Base-by-base conservation (phyloP, 352 stramenopile species). In the Globisporangium polare region DNA sequence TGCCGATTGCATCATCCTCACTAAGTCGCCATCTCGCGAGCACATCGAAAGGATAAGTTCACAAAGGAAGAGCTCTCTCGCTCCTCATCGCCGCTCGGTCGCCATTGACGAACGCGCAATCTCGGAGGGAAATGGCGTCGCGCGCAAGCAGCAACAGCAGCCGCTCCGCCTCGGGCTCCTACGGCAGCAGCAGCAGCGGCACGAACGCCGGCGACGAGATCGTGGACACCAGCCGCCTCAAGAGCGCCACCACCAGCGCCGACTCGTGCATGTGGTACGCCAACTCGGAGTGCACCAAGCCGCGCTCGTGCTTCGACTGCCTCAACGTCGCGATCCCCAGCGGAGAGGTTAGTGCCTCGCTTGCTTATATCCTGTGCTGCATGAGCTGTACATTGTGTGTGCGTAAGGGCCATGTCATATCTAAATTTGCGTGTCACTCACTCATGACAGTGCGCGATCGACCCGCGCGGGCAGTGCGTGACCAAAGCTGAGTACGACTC, bases 271-370 rank as follows among this genome's bases (percentile, higher is more conserved):
- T 45, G 53, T 80, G 72, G 72, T 77, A 80, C 42, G 61, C 63
- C 0, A 51, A 68, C 50, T 17, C 27, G 20, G 49, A 52, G 29
- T 80, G 72, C 56, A 63, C 43, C 41, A 53, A 79, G 35, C 79
- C 77, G 12, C 75, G 77, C 42, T 76, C 69, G 24, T 89, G 79
- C 66, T 76, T 71, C 65, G 73, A 87, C 65, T 89, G 79, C 47
- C 67, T 89, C 1, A 89, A 89, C 52, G 65, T 71, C n/a, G 50
- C 35, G 39, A 60, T 65, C 37, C 57, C 59, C 18, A 46, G 37
- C 27, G 20, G 26, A n/a, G 29, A 60, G 20, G 52, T 58, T 17
- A 12, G 49, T 42, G 0, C 8, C 3, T 20, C 33, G 10, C 5
- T 24, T 12, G 20, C 33, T 0, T 6, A 35, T 17, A 46, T 13